Base-by-base conservation (phyloP, 2,329 filamentous ascomycete genomes). In the Dothideomycetes sp. region DNA sequence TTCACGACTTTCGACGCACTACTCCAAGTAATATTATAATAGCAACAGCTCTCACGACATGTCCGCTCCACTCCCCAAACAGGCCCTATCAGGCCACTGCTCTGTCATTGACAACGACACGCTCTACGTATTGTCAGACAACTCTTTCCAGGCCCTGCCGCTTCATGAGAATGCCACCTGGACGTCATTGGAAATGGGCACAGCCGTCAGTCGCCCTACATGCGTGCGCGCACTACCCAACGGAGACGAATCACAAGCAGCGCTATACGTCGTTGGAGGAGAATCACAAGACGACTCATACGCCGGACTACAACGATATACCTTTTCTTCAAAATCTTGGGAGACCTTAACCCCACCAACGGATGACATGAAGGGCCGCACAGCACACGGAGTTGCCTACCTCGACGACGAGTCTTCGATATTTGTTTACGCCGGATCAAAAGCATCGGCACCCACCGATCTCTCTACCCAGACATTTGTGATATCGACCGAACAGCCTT, bases 221-320 rank as follows among this genome's bases (percentile, higher is more conserved):
- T 96, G 89, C 61, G 82, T 94, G 16, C 79, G 78, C 41, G 79
- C 78, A 25, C 74, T 71, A 17, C 71, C 80, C 7, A 61, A 64
- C 16, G 71, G 70, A 15, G 70, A 82, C 47, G 57, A 70, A 13
- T 64, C 68, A 28, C 64, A 74, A 37, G 70, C 80, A 4, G 82
- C 73, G 18, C 70, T 95, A 20, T 94, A 82, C 56, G 72, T 95
- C 33, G 77, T 96, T 25, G 89, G 89, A 51, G 89, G 89, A 40
- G 55, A 59, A 34, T 73, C 69, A n/a, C 64, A 67, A 44, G 52
- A 60, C 29, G 67, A 70, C 44, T 63, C 69, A 12, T 93, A 91
- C 56, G 64, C 74, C 8, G 89, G 89, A 9, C 60, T 96, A 38
- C 88, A 94, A 61, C 66, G 72, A 49, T 84, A 75, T 53, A 69